phyloP scores from a whole-genome alignment of 805 yeast genomes.

The Candida sakaeoensis region DNA sequence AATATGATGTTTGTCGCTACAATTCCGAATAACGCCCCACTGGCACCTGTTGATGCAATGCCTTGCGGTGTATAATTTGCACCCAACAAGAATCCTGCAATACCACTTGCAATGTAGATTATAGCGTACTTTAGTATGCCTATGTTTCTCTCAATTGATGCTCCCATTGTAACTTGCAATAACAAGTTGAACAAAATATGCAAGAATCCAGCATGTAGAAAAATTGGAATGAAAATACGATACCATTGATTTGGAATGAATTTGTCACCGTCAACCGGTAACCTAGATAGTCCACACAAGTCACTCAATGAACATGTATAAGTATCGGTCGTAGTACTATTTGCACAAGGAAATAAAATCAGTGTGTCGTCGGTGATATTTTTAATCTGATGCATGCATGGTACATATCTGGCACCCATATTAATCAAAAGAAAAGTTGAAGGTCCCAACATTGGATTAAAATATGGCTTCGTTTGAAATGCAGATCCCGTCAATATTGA shows the following conservation, averaged over 20 bases:
- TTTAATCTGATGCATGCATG: constrained; percentile 58
- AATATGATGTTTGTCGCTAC: constrained; percentile 59
- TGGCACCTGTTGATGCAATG: constrained; percentile 64
- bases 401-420: constrained; percentile 68
- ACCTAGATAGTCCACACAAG: constrained; percentile 58
- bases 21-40: constrained; percentile 69
- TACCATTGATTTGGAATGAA: constrained; percentile 63
- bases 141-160: constrained; percentile 52
- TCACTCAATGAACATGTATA: constrained; percentile 55
- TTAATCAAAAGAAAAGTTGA: constrained; percentile 61
- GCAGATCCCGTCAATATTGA: constrained; percentile 57
- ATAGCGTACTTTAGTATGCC: constrained; percentile 53
- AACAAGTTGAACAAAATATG: constrained; percentile 63
- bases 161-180: constrained; percentile 59
- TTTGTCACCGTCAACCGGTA: constrained; percentile 28
- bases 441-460: constrained; percentile 80
- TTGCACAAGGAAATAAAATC: constrained; percentile 62
- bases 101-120: constrained; percentile 59
- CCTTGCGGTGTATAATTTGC: constrained; percentile 69
- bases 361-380: constrained; percentile 47
- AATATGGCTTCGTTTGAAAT: constrained; percentile 64
- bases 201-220: constrained; percentile 69
- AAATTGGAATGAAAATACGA: constrained; percentile 65
- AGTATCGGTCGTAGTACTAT: constrained; percentile 52
- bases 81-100: constrained; percentile 65